phyloP scores from a whole-genome alignment of 805 yeast genomes.

The Candida nitratophila region DNA sequence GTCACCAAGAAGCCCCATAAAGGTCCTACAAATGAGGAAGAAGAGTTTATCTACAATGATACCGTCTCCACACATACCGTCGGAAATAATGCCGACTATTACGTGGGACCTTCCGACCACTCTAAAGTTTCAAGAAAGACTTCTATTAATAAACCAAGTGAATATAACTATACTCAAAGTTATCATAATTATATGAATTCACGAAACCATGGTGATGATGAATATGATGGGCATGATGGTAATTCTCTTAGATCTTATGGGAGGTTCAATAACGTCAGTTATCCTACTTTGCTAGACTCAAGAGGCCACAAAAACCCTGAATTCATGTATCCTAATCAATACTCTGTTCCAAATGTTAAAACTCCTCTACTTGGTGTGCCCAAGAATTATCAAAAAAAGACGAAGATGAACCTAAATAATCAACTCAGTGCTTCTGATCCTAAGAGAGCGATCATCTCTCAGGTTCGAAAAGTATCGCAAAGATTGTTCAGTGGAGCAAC shows the following conservation, averaged over 20 bases:
- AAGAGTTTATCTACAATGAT: slow-evolving; percentile 22
- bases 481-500: slow-evolving; percentile 11
- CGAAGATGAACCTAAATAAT: background rate
- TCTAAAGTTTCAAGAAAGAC: background rate
- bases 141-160: background rate
- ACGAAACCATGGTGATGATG: background rate
- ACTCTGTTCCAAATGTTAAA: background rate
- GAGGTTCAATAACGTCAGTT: background rate
- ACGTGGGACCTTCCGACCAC: background rate
- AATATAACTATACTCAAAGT: background rate
- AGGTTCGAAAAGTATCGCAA: slow-evolving; percentile 23
- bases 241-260: slow-evolving; percentile 1
- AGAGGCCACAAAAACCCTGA: background rate
- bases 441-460: slow-evolving; percentile 16
- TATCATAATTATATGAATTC: background rate
- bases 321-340: slow-evolving; percentile 1
- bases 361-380: background rate
- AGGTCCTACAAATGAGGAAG: slow-evolving; percentile 9
- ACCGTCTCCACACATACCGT: background rate
- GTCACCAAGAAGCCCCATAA: slow-evolving; percentile 1
- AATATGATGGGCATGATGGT: background rate
- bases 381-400: background rate
- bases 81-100: background rate
- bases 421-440: background rate
- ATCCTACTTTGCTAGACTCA: background rate